Evolutionary conservation across 208 protist species (phyloP), one percentile per base, ranked within the genome.

Genomic region (Phytomonas sp.): DNA sequence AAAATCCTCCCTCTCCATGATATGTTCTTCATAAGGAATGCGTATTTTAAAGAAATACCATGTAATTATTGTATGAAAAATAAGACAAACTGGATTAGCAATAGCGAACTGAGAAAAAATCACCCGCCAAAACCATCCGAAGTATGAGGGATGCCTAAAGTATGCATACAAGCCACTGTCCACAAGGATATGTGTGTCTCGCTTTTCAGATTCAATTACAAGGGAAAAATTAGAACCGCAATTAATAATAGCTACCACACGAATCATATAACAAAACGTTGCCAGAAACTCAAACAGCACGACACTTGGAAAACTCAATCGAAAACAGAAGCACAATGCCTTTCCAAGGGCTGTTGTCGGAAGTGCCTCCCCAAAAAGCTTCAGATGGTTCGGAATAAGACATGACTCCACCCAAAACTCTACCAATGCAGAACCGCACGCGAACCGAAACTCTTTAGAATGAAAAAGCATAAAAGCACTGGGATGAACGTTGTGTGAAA

Each of bases 71-170:
- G 89, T 83, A 73, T 96, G 97, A 8, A 74, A 66, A 30, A 96
- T 64, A 4, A 81, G 59, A 33, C 82, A 96, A 63, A 98, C 40
- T 8, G 96, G 96, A 75, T 99, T 99, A 23, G 82, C 76, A 14
- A 98, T 63, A 29, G 98, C 78, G 3, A 97, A 73, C 85, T 99
- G 97, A n/a, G 93, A 86, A 56, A 75, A 84, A 23, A 94, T 61
- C 3, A 87, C 91, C 45, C 88, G 94, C 86, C 94, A 97, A 73
- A 98, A 99, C 91, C 93, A 98, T 7, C 97, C 97, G 84, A 98
- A 98, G 82, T 99, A 99, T 8, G 92, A 78, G 12, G 97, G 97
- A 78, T 98, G 97, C 26, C 96, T 78, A 23, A 98, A 71, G 30
- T 88, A 80, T 3, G 59, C 10, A 71, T 98, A 99, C n/a, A 98